These are phyloP conservation scores for Cordyceps cateniannulata DNA, from an alignment of 2,329 filamentous ascomycete species.

Conservation along the genomic window DNA sequence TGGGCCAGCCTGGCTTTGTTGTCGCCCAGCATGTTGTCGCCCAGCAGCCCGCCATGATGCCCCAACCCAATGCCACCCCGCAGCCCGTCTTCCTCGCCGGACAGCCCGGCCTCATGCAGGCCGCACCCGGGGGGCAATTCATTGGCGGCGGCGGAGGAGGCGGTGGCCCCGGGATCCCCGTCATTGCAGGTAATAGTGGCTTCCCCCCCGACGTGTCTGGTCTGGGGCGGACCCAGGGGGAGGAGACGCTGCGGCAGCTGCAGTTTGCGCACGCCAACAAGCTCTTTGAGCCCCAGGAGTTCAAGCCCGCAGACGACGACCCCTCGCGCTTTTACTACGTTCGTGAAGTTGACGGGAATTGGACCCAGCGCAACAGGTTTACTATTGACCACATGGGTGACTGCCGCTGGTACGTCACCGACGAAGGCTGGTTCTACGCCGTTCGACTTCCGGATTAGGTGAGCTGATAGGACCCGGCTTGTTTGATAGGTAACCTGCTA, in stretches of 20 bases:
- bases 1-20: conserved; percentile 26
- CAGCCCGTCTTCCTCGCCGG: conserved; percentile 29
- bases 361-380: conserved; percentile 52
- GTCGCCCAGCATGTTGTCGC: conserved; percentile 28
- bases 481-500: not conserved
- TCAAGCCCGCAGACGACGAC: conserved; percentile 56
- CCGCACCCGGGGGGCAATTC: conserved; percentile 8
- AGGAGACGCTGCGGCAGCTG: conserved; percentile 41
- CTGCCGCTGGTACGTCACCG: conserved; percentile 53
- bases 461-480: too few species aligned
- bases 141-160: not conserved
- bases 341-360: conserved; percentile 54
- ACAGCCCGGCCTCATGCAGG: not conserved
- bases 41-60: conserved; percentile 26
- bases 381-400: conserved; percentile 53
- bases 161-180: conserved; percentile 16
- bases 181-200: conserved; percentile 36
- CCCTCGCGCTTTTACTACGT: conserved; percentile 55
- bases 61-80: conserved; percentile 9
- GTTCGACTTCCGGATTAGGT: conserved; percentile 41
- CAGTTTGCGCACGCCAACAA: conserved; percentile 44
- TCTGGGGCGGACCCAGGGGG: conserved; percentile 43
- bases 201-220: conserved; percentile 44
- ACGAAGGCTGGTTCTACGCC: conserved; percentile 55
- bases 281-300: conserved; percentile 53